Evolutionary conservation across 1,284 basidiomycete species (phyloP).

Genomic region (Wolfiporia cocos): DNA sequence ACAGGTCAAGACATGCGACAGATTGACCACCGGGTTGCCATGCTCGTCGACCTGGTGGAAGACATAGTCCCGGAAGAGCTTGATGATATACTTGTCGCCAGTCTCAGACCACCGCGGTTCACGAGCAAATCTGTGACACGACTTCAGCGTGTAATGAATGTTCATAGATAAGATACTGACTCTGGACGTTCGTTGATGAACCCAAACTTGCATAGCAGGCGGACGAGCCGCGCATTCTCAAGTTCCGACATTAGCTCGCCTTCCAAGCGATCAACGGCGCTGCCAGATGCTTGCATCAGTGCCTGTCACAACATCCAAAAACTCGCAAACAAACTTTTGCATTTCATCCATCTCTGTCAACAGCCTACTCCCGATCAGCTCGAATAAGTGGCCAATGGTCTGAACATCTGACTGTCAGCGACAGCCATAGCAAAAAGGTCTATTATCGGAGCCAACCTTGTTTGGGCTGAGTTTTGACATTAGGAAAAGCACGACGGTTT

Average conservation of each 20-base stretch:
- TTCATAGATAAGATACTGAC: constrained; percentile 39
- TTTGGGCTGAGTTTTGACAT: constrained; percentile 66
- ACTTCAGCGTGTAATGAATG: background rate
- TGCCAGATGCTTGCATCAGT: too few species aligned
- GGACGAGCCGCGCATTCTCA: constrained; percentile 95
- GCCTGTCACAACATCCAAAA: too few species aligned
- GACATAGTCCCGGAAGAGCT: constrained; percentile 97
- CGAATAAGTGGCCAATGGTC: constrained; percentile 76
- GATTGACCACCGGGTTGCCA: constrained; percentile 85
- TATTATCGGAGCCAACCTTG: constrained; percentile 34
- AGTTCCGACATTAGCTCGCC: constrained; percentile 83
- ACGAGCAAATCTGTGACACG: constrained; percentile 76
- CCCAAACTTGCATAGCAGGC: constrained; percentile 90
- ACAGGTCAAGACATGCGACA: constrained; percentile 87
- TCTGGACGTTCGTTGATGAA: constrained; percentile 99
- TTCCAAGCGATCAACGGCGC: constrained; percentile 80
- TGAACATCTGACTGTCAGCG: constrained; percentile 26
- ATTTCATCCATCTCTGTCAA: constrained; percentile 82
- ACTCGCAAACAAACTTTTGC: constrained; percentile 53
- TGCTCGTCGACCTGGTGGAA: constrained; percentile 96
- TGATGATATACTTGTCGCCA: constrained; percentile 96
- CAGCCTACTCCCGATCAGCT: constrained; percentile 72
- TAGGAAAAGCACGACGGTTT: constrained; percentile 75
- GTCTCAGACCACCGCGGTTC: constrained; percentile 98
- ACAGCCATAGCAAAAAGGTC: background rate